These are phyloP conservation scores for Phaeodactylum tricornutum DNA, from an alignment of 108 stramenopile genomes.

Conservation along the genomic window DNA sequence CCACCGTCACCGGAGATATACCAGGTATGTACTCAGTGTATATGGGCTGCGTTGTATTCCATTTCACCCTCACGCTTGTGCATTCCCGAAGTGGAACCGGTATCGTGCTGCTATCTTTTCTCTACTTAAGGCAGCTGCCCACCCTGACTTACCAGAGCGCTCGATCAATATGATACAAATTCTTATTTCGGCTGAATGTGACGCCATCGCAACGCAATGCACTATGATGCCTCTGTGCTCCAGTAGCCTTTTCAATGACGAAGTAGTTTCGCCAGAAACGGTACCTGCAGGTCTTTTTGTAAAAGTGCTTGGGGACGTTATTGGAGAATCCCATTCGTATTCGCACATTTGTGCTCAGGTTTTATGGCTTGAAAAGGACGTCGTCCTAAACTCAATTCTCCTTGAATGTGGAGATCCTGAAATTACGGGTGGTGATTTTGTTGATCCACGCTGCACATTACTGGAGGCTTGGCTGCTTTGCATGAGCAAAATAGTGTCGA, in stretches of 20 bases:
- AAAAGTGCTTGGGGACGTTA: constrained; percentile 18
- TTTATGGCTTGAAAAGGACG: neutral
- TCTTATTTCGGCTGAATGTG: constrained; percentile 48
- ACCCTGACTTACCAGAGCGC: constrained; percentile 25
- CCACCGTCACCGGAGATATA: too few relatives aligned
- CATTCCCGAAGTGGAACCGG: constrained; percentile 50
- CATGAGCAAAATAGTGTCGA: constrained; percentile 9
- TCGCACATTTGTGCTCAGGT: constrained; percentile 6
- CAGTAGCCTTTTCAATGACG: constrained; percentile 50
- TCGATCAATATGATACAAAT: constrained; percentile 17
- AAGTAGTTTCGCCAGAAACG: constrained; percentile 49
- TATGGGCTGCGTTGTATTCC: too few relatives aligned
- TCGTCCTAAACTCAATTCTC: constrained; percentile 20
- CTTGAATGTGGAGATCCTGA: constrained; percentile 17
- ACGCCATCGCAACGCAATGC: constrained; percentile 37
- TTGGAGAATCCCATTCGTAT: too few relatives aligned
- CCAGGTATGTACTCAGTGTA: too few relatives aligned
- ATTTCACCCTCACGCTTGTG: too few relatives aligned
- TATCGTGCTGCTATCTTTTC: constrained; percentile 45
- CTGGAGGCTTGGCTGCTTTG: constrained; percentile 63
- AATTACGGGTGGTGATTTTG: constrained; percentile 17
- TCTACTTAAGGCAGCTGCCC: constrained; percentile 24
- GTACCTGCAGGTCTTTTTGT: constrained; percentile 56
- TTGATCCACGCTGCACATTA: constrained; percentile 63
- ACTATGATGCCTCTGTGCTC: constrained; percentile 23